Base-by-base conservation (phyloP, 2,329 filamentous ascomycete genomes). In the Penicillium sp. region DNA sequence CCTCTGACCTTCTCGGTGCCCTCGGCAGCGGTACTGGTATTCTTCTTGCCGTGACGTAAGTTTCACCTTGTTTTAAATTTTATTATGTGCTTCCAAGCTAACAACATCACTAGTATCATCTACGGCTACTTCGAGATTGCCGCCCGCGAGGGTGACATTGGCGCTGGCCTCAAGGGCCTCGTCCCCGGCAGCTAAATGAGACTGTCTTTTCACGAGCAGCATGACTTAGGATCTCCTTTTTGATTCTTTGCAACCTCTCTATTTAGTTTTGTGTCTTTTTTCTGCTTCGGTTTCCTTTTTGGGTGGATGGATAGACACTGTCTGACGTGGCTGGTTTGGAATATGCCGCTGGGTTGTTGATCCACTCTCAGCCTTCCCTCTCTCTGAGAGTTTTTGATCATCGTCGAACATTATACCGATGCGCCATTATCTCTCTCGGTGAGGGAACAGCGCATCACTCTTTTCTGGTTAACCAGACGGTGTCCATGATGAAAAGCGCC, bases 41-140 rank as follows among this genome's bases (percentile, higher is more conserved):
- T 69, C 84, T 99, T 58, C 87, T 99, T 75, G 94, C 94, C 77
- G 94, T 99, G 73, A 99, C 95, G 88, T 95, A 86, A 90, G 91
- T 89, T 47, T 3, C 9, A 11, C 7, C 10, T 11, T 2, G 16
- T 44, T 52, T 24, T 14, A 10, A 43, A 34, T 22, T 27, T 3
- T 14, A 34, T 27, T 32, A 3, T 13, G 24, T 32, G 43, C 58
- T 13, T 34, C 43, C 51, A 10, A 24, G 48, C 59, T 62, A 57
- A 77, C 73, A 70, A 3, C 2, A 75, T 64, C 65, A 14, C 14
- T 66, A 95, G 91, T 59, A 99, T 99, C 75, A 99, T 99, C 78
- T 99, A 99, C 77, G 91, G 92, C 63, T 99, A 99, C 82, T 99
- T 99, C 70, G 94, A 99, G 77, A 99, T 99, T 71, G 94, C 94